These are phyloP conservation scores for Endotrypanum monterogeii DNA, from an alignment of 208 protist species.

Conservation along the genomic window DNA sequence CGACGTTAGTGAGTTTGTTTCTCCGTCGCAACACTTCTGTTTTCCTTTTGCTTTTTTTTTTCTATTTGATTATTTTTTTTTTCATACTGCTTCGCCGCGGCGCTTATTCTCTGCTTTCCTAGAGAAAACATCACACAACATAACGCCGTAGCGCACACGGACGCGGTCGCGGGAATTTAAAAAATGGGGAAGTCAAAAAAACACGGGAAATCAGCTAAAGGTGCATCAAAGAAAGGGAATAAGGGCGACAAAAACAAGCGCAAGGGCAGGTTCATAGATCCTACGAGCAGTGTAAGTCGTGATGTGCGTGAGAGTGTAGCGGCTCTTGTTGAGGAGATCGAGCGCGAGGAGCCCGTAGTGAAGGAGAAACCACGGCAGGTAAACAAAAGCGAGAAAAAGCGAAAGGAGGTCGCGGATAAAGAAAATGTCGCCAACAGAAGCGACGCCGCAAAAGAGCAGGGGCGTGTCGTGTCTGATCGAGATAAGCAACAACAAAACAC, in stretches of 20 bases:
- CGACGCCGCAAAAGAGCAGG: slow-evolving; percentile 76
- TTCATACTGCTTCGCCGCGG: not conserved
- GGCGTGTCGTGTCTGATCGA: slow-evolving; percentile 43
- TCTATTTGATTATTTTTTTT: not conserved
- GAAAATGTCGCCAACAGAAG: slow-evolving; percentile 60
- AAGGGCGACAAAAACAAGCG: slow-evolving; percentile 61
- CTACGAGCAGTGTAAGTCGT: slow-evolving; percentile 54
- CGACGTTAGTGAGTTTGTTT: not conserved
- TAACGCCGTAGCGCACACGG: not conserved
- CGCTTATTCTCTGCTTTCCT: not conserved
- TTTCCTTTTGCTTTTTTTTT: slow-evolving; percentile 5
- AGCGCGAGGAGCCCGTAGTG: slow-evolving; percentile 25
- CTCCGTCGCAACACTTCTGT: not conserved
- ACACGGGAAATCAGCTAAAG: slow-evolving; percentile 47
- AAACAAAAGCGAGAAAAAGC: slow-evolving; percentile 37
- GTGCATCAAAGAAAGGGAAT: slow-evolving; percentile 39
- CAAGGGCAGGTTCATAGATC: slow-evolving; percentile 66
- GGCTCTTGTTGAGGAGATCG: slow-evolving; percentile 62
- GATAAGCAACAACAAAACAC: slow-evolving; percentile 42
- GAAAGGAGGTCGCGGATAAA: slow-evolving; percentile 35
- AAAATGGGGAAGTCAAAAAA: slow-evolving; percentile 55
- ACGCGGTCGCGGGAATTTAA: not conserved
- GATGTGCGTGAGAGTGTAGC: slow-evolving; percentile 50
- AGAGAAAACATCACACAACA: not conserved
- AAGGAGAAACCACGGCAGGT: slow-evolving; percentile 11